Evolutionary conservation across 208 protist species (phyloP).

Genomic region (Phytomonas sp.): DNA sequence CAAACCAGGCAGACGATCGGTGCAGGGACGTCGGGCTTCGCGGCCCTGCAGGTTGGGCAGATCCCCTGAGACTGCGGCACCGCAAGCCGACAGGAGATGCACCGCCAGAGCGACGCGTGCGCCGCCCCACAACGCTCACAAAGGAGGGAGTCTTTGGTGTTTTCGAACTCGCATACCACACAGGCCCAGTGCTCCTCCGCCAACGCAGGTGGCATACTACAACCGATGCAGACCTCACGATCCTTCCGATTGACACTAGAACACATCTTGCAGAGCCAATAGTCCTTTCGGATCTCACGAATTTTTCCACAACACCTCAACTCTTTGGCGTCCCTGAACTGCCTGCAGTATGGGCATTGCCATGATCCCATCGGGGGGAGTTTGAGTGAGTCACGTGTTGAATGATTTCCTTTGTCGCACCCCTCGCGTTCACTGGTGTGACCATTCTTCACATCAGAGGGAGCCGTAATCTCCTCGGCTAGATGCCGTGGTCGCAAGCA

Average conservation of each 20-base stretch:
- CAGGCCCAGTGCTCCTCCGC: conserved; percentile 41
- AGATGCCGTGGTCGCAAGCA: conserved; percentile 42
- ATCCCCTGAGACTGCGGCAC: conserved; percentile 3
- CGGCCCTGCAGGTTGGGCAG: conserved; percentile 22
- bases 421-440: neutral
- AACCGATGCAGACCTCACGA: conserved; percentile 55
- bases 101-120: conserved; percentile 32
- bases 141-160: conserved; percentile 18
- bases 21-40: conserved; percentile 3
- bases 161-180: conserved; percentile 27
- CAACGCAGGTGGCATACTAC: conserved; percentile 20
- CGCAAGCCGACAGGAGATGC: conserved; percentile 14
- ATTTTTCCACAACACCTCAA: conserved; percentile 39
- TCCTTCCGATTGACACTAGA: conserved; percentile 57
- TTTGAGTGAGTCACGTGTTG: conserved; percentile 7
- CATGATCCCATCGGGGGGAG: conserved; percentile 21
- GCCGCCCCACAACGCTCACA: conserved; percentile 41
- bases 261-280: conserved; percentile 71
- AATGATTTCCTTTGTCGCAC: conserved; percentile 7
- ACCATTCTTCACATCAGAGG: neutral
- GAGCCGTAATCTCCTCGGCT: conserved; percentile 4
- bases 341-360: conserved; percentile 76
- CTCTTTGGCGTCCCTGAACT: conserved; percentile 19
- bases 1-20: conserved; percentile 39
- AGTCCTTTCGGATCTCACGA: conserved; percentile 52